Base-by-base conservation (phyloP, 202 grass and related monocot genomes). In the Zoysia matrella region DNA sequence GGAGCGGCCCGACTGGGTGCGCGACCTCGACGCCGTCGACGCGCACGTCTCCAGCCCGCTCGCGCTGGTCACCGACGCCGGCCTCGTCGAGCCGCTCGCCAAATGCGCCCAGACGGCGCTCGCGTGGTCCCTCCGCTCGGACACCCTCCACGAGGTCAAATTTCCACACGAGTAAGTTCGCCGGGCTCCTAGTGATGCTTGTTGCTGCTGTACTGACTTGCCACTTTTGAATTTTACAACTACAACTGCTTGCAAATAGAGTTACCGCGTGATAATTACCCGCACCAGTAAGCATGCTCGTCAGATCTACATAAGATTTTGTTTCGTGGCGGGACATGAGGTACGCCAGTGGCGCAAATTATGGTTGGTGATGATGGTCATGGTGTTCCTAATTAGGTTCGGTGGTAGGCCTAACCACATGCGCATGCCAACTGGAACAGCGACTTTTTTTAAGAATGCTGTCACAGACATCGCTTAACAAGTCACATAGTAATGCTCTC, bases 91-190 rank as follows among this genome's bases (percentile, higher is more conserved):
- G 64, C 95, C 95, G 10, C 88, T 98, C 53, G 90, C 82, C 13
- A 80, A 62, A 41, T 98, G 95, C 55, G 88, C 50, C 16, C 85
- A 90, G 88, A 81, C 89, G 51, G 92, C 86, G 15, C 87, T 98
- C 57, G 85, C 90, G 62, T 98, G 95, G 95, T 98, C 92, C 60
- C 78, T 95, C 86, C 92, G 90, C 65, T 94, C 88, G 13, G 95
- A 95, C 16, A 74, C 84, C 0, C 90, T 84, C 15, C 83, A 71
- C n/a, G 73, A 90, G 54, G 82, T 91, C 88, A 95, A 91, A 72
- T 98, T 95, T 79, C 95, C 90, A 12, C 68, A 89, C 71, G 88
- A 88, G 95, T 97, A 85, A 90, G 91, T 78, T 64, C 76, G 53
- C 60, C 75, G 69, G 56, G 51, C 63, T 4, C 49, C 11, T 80